A percentile compares a stretch with the other conserved stretches of the same genome.
phyloP scores from a whole-genome alignment of 257 asterid species.

The Nicotiana attenuata region DNA sequence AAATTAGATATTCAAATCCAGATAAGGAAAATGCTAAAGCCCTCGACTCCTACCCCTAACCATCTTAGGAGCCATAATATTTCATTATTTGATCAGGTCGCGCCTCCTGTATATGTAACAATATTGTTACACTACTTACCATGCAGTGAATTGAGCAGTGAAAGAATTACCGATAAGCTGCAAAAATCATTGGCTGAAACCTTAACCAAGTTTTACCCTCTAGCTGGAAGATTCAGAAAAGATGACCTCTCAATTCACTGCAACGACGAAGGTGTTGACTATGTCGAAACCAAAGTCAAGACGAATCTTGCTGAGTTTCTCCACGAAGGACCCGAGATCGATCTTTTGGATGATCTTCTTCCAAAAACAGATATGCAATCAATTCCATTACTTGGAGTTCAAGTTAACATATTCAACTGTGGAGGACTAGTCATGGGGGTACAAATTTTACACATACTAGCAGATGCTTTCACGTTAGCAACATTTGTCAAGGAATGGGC shows the following conservation, averaged over 20 bases:
- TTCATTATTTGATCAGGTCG: background rate
- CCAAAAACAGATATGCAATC: background rate
- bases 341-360: slow-evolving; percentile 14
- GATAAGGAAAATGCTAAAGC: background rate
- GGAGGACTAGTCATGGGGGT: slow-evolving; percentile 31
- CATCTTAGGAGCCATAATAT: background rate
- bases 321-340: background rate
- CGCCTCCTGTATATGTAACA: background rate
- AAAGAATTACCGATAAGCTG: background rate
- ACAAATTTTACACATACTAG: slow-evolving; percentile 21
- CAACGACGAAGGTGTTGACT: slow-evolving; percentile 19
- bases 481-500: slow-evolving; percentile 34
- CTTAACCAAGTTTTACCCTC: slow-evolving; percentile 14
- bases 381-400: slow-evolving; percentile 8
- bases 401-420: slow-evolving; percentile 18
- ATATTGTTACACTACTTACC: slow-evolving; percentile 1
- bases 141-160: background rate
- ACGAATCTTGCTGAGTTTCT: background rate
- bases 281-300: slow-evolving; percentile 7
- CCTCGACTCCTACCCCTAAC: background rate
- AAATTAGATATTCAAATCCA: background rate
- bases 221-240: slow-evolving; percentile 17
- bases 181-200: slow-evolving; percentile 16
- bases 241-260: slow-evolving; percentile 16
- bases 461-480: slow-evolving; percentile 8